Evolutionary conservation across 2,329 filamentous ascomycete species (phyloP).

Genomic region (Fusarium sp.): DNA sequence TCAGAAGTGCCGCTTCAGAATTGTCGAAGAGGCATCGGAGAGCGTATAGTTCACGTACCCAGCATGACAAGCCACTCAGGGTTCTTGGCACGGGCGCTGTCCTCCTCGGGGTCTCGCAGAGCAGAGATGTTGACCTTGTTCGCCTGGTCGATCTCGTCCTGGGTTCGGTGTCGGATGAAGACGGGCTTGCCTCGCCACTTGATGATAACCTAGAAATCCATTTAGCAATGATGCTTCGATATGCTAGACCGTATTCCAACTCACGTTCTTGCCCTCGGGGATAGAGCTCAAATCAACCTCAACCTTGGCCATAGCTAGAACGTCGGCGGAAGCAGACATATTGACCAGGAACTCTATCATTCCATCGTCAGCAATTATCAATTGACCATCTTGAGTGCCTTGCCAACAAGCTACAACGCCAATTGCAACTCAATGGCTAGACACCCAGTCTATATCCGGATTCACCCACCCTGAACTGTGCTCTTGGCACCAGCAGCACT

Average conservation of each 20-base stretch:
- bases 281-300: slow-evolving; percentile 94
- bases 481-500: slow-evolving; percentile 96
- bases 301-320: slow-evolving; percentile 99
- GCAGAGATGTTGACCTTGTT: slow-evolving; percentile 86
- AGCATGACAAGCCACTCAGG: slow-evolving; percentile 99
- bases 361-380: slow-evolving; percentile 50
- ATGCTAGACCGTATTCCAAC: slow-evolving; percentile 54
- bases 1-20: background rate
- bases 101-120: slow-evolving; percentile 91
- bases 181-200: slow-evolving; percentile 99
- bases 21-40: background rate
- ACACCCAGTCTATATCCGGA: slow-evolving; percentile 13
- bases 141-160: slow-evolving; percentile 93
- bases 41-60: slow-evolving; percentile 69
- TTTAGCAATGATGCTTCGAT: slow-evolving; percentile 16
- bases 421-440: slow-evolving; percentile 53
- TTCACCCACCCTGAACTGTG: slow-evolving; percentile 91
- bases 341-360: slow-evolving; percentile 96
- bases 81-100: slow-evolving; percentile 95
- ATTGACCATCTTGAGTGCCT: slow-evolving; percentile 39
- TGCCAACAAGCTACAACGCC: slow-evolving; percentile 25
- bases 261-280: slow-evolving; percentile 99
- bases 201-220: slow-evolving; percentile 83
- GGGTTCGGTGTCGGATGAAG: slow-evolving; percentile 98
- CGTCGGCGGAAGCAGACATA: slow-evolving; percentile 99